phyloP scores from a whole-genome alignment of 495 filamentous ascomycete genomes.

The Staphylotrichum tortipilum region DNA sequence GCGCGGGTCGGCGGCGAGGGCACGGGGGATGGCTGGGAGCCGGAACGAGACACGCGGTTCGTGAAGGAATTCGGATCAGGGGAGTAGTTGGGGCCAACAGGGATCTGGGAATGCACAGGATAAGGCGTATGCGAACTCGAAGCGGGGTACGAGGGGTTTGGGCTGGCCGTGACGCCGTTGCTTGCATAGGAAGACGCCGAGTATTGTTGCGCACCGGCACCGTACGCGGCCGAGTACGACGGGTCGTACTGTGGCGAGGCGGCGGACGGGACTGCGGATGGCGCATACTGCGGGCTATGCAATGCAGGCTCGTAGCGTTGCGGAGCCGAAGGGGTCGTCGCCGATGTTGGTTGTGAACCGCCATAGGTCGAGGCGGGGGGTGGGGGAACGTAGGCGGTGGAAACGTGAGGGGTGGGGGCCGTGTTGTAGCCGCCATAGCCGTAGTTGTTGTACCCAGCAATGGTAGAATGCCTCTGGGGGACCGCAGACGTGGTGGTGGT shows the following conservation, averaged over 20 bases:
- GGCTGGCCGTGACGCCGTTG: constrained; percentile 23
- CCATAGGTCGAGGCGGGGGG: constrained; percentile 23
- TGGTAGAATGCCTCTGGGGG: constrained; percentile 38
- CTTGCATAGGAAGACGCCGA: constrained; percentile 16
- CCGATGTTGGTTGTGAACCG: constrained; percentile 20
- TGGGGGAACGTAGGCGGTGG: constrained; percentile 28
- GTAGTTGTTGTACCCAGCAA: constrained; percentile 36
- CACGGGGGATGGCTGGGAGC: constrained; percentile 33
- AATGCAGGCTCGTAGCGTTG: constrained; percentile 28
- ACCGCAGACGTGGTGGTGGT: constrained; percentile 19
- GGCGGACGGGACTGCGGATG: constrained; percentile 12
- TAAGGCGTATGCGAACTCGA: constrained; percentile 36
- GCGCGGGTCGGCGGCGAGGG: constrained; percentile 31
- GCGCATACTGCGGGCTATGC: constrained; percentile 28
- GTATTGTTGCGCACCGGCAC: constrained; percentile 19
- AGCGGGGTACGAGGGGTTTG: constrained; percentile 24
- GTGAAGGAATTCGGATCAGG: constrained; percentile 35
- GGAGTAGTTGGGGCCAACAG: constrained; percentile 37
- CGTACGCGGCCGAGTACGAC: constrained; percentile 17
- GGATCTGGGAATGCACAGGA: constrained; percentile 38
- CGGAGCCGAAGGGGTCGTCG: constrained; percentile 24
- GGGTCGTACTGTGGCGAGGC: constrained; percentile 22
- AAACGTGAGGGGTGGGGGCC: constrained; percentile 24
- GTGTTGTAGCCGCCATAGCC: constrained; percentile 34
- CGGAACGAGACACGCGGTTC: constrained; percentile 34